phyloP scores from a whole-genome alignment of 2,329 filamentous ascomycete species.

The Stagonosporopsis tanaceti region DNA sequence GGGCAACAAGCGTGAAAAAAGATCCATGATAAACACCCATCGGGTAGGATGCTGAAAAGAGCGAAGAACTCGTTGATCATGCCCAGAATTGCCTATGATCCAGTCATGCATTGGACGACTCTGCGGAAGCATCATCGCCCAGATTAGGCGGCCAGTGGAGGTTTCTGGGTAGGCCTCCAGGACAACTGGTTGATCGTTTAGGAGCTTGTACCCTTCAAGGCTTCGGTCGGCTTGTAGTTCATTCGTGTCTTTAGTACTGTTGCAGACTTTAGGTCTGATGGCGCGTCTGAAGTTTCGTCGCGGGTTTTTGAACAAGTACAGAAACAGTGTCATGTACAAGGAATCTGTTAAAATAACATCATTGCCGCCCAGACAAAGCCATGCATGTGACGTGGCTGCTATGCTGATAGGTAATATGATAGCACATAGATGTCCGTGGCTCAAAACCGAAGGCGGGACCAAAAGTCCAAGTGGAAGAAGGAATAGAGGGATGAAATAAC shows the following conservation, averaged over 20 bases:
- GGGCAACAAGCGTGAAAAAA: slow-evolving; percentile 1
- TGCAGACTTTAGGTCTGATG: not conserved
- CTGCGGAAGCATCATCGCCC: slow-evolving; percentile 15
- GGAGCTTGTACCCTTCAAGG: not conserved
- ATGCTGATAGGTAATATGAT: slow-evolving; percentile 14
- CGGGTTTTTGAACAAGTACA: slow-evolving; percentile 21
- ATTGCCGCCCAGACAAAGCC: slow-evolving; percentile 7
- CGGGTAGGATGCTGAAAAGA: slow-evolving; percentile 1
- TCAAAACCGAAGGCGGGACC: slow-evolving; percentile 11
- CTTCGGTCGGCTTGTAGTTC: not conserved
- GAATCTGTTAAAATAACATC: slow-evolving; percentile 19
- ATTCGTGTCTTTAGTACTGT: not conserved
- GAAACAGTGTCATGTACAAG: slow-evolving; percentile 17
- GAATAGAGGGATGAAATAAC: slow-evolving; percentile 12
- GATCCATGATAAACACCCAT: not conserved
- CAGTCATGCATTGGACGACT: slow-evolving; percentile 19
- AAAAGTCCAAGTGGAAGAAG: slow-evolving; percentile 17
- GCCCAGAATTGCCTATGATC: slow-evolving; percentile 9
- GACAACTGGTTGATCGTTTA: not conserved
- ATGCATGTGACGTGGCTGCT: slow-evolving; percentile 15
- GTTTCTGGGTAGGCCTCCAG: slow-evolving; percentile 10
- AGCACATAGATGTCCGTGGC: slow-evolving; percentile 10
- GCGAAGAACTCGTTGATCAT: slow-evolving; percentile 7
- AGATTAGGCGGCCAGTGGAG: slow-evolving; percentile 10
- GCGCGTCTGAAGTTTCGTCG: slow-evolving; percentile 15